Evolutionary conservation across 768 basidiomycete genomes (phyloP), one percentile per base, ranked within the genome.

Genomic region (Pisolithus marmoratus): DNA sequence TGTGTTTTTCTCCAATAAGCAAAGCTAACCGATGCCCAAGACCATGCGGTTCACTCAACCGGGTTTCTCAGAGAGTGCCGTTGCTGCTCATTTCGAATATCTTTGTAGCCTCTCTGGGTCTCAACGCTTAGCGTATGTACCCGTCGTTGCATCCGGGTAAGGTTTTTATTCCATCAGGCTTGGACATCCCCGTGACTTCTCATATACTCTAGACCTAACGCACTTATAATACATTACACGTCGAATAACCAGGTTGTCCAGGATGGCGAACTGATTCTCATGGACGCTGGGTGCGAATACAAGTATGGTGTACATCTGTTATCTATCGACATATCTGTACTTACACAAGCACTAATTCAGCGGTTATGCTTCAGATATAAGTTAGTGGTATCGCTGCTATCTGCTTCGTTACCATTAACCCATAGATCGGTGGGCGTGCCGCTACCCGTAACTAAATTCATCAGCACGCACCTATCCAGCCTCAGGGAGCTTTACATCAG

Each of bases 361-460:
- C 54, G 91, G 91, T 36, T 97, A 97, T 61, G 91, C 93, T 7
- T 92, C 91, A 43, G 95, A 98, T 64, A 94, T 97, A 59, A 95
- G 90, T 90, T 55, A 54, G 82, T 46, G 20, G 49, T 19, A n/a
- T 31, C 11, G 44, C 29, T 31, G 45, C 38, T 49, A 24, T 26
- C 19, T 41, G 12, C 34, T 37, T 22, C 19, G 41, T 41, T 14
- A 2, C 22, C 23, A 17, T 34, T 53, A 14, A 43, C 46, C 12
- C 56, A 59, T 6, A 62, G 49, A 23, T 5, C 41, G 15, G 31
- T 5, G 55, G 44, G 46, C 38, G 19, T 6, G 45, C 19, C 58
- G n/a, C 5, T 24, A 15, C 23, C 27, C n/a, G 24, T 5, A 45
- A 45, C 11, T 15, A 8, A 2, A 26, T 26, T 19, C 41, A 46